These are phyloP conservation scores for Biancaea sappan DNA, from an alignment of 306 rosid species.

Conservation along the genomic window DNA sequence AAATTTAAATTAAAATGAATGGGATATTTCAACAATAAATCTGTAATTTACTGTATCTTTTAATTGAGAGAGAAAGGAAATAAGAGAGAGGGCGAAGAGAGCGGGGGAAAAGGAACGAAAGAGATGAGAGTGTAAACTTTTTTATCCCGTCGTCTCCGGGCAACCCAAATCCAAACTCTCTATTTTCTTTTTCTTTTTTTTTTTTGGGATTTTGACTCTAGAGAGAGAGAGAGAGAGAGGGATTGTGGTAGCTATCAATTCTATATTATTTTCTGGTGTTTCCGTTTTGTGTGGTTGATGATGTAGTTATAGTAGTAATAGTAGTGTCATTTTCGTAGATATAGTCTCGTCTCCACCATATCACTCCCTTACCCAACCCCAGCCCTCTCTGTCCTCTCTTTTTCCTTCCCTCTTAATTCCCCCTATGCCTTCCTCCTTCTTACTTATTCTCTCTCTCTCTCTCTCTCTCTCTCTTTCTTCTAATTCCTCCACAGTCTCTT, in stretches of 20 bases:
- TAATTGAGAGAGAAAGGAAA: slow-evolving; percentile 23
- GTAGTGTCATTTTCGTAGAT: slow-evolving; percentile 79
- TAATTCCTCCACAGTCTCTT: slow-evolving; percentile 18
- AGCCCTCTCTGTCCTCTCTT: too few species aligned
- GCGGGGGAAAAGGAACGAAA: slow-evolving; percentile 84
- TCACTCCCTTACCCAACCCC: slow-evolving; percentile 42
- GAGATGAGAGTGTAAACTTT: slow-evolving; percentile 56
- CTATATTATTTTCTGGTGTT: too few species aligned
- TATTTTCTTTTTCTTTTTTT: slow-evolving; percentile 29
- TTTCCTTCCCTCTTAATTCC: slow-evolving; percentile 26
- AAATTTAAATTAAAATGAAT: too few species aligned
- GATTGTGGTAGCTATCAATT: slow-evolving; percentile 35
- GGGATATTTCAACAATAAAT: too few species aligned
- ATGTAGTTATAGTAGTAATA: too few species aligned
- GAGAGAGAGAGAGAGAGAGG: slow-evolving; percentile 30
- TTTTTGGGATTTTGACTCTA: slow-evolving; percentile 39
- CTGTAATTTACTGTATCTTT: too few species aligned
- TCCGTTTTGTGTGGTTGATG: too few species aligned
- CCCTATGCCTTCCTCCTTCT: not conserved
- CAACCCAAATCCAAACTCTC: slow-evolving; percentile 53
- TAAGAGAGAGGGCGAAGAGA: slow-evolving; percentile 54
- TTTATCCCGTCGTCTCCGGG: slow-evolving; percentile 70
- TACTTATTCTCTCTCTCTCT: slow-evolving; percentile 33
- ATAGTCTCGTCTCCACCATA: slow-evolving; percentile 55
- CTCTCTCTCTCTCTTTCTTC: slow-evolving; percentile 1